Percentiles rank a stretch among this genome's conserved stretches.
phyloP scores from a whole-genome alignment of 768 basidiomycete genomes.

The Serendipita indica region DNA sequence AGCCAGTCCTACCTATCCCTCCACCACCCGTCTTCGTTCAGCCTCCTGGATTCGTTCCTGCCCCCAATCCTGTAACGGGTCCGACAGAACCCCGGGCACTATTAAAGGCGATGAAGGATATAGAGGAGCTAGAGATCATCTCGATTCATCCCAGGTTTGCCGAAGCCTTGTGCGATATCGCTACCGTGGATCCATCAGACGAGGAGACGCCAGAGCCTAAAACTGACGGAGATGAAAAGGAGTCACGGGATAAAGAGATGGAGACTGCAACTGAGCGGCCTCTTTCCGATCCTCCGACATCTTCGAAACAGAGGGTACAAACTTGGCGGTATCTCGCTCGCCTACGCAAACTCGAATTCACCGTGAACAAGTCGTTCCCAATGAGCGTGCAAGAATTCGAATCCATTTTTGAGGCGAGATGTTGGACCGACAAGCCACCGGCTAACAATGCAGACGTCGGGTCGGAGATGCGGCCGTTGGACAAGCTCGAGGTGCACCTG shows the following conservation, averaged over 20 bases:
- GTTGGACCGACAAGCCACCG: background rate
- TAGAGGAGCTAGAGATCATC: background rate
- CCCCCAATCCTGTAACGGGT: background rate
- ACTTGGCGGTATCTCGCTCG: background rate
- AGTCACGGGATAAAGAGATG: background rate
- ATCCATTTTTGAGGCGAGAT: background rate
- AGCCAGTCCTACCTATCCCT: background rate
- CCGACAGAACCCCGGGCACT: background rate
- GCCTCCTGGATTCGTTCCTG: background rate
- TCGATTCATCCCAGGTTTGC: background rate
- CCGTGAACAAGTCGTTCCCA: background rate
- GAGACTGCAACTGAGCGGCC: background rate
- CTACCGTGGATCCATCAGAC: background rate
- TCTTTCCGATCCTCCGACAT: background rate
- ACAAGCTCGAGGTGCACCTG: conserved; percentile 3
- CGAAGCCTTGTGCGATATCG: background rate
- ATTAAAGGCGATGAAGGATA: background rate
- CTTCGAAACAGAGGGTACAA: background rate
- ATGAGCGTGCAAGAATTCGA: background rate
- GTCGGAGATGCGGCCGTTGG: background rate
- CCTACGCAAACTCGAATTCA: background rate
- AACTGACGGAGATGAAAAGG: background rate
- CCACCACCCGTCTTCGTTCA: background rate
- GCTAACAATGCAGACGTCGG: background rate
- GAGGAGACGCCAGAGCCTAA: background rate